Conservation (phyloP, 2,329 filamentous ascomycete species). For the Fusarium caatingaense region DNA sequence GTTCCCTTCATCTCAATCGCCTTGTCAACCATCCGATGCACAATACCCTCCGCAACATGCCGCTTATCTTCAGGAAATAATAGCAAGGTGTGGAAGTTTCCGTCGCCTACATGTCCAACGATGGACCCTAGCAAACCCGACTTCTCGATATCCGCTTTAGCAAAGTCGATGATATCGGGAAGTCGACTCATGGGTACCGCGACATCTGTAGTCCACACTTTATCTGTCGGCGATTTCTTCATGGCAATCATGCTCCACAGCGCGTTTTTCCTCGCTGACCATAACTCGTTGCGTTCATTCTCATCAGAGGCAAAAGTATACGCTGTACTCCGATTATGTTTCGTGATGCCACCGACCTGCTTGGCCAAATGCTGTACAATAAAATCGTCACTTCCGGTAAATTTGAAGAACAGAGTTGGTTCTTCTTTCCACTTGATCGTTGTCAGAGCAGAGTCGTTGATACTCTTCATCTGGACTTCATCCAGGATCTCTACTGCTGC, state of each 20-base stretch:
- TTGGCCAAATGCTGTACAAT: constrained; percentile 85
- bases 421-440: constrained; percentile 77
- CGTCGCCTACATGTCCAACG: constrained; percentile 90
- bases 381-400: constrained; percentile 79
- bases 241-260: constrained; percentile 84
- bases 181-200: constrained; percentile 82
- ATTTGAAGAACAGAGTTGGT: constrained; percentile 86
- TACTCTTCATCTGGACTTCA: constrained; percentile 85
- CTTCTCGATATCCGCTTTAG: constrained; percentile 88
- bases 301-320: constrained; percentile 82
- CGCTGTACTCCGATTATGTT: constrained; percentile 58
- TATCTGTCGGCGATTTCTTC: constrained; percentile 53
- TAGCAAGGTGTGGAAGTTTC: constrained; percentile 79
- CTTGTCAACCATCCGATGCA: constrained; percentile 73
- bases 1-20: constrained; percentile 77
- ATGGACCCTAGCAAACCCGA: constrained; percentile 87
- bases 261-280: constrained; percentile 84
- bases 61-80: not conserved
- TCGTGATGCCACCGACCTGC: constrained; percentile 71
- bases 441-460: constrained; percentile 79
- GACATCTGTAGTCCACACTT: constrained; percentile 77
- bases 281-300: constrained; percentile 78
- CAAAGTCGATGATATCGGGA: constrained; percentile 81
- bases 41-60: constrained; percentile 40
- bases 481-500: constrained; percentile 89